A percentile compares a stretch with the other conserved stretches of the same genome.
These are phyloP conservation scores for Leccinum boreale DNA, from an alignment of 768 basidiomycete species.

Conservation along the genomic window DNA sequence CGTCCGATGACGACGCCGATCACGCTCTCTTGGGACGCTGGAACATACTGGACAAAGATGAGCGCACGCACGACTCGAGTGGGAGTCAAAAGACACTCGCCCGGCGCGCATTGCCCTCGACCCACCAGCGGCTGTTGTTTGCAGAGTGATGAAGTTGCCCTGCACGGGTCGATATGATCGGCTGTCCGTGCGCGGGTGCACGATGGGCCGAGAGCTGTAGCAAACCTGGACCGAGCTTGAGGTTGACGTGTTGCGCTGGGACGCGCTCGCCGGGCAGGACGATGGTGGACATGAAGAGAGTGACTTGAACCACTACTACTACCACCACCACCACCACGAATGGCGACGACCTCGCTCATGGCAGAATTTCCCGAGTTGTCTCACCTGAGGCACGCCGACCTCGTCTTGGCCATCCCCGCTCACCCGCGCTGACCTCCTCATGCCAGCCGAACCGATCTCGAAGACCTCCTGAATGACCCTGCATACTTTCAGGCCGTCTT, in stretches of 20 bases:
- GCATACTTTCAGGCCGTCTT: slow-evolving; percentile 86
- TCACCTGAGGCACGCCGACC: slow-evolving; percentile 58
- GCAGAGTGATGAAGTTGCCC: slow-evolving; percentile 66
- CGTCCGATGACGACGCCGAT: slow-evolving; percentile 79
- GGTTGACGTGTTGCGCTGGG: slow-evolving; percentile 69
- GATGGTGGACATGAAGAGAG: slow-evolving; percentile 43
- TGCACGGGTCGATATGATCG: slow-evolving; percentile 61
- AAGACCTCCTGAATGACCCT: slow-evolving; percentile 80
- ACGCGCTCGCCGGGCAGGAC: slow-evolving; percentile 83
- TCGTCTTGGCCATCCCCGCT: background rate
- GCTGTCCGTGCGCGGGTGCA: slow-evolving; percentile 12
- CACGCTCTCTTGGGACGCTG: slow-evolving; percentile 86
- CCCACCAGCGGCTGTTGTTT: slow-evolving; percentile 82
- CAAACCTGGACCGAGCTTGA: slow-evolving; percentile 86
- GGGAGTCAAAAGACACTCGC: slow-evolving; percentile 44
- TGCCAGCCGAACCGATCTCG: slow-evolving; percentile 82
- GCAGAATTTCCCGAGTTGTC: slow-evolving; percentile 72
- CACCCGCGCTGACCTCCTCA: slow-evolving; percentile 8
- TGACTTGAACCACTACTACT: background rate
- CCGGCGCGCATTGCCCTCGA: slow-evolving; percentile 81
- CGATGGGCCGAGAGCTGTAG: slow-evolving; percentile 44
- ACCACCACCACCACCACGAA: slow-evolving; percentile 17
- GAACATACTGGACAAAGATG: slow-evolving; percentile 66
- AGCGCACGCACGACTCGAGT: background rate
- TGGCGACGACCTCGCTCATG: slow-evolving; percentile 41